phyloP scores from a whole-genome alignment of 139 green algal species.

The Eudorina sp. region DNA sequence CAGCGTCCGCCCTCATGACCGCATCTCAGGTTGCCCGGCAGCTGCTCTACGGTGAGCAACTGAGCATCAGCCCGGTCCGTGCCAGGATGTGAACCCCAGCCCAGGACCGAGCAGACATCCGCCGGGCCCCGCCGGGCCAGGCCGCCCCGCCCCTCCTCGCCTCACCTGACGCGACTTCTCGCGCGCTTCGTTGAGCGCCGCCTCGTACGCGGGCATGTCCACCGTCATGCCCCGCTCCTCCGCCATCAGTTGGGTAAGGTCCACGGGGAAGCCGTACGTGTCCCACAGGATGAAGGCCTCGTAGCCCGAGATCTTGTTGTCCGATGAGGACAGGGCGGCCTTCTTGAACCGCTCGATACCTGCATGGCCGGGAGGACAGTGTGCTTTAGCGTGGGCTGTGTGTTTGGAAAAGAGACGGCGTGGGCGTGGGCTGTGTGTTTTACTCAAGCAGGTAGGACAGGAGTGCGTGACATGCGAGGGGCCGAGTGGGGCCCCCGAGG shows the following conservation, averaged over 20 bases:
- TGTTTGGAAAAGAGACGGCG: no score
- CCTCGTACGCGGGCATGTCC: conserved; percentile 80
- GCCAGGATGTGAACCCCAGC: no score
- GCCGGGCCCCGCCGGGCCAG: background rate
- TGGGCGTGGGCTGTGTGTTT: no score
- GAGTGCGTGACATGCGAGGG: no score
- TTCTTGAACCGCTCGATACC: conserved; percentile 97
- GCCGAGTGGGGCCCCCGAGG: no score
- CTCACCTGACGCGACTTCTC: conserved; percentile 72
- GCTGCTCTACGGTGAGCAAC: no score
- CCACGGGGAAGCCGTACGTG: conserved; percentile 96
- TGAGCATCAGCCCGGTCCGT: no score
- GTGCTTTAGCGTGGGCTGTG: background rate
- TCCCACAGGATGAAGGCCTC: conserved; percentile 97
- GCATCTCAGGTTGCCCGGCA: no score
- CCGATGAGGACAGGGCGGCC: conserved; percentile 53
- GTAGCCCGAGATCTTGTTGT: conserved; percentile 41
- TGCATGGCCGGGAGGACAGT: conserved; percentile 54
- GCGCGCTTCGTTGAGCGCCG: conserved; percentile 87
- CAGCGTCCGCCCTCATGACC: no score
- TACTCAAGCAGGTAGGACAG: no score
- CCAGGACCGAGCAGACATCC: no score
- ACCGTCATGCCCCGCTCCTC: conserved; percentile 92
- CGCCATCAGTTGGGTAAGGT: conserved; percentile 93
- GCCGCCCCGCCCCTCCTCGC: conserved; percentile 57